These are phyloP conservation scores for Chaetomiaceae sp. DNA, from an alignment of 2,329 filamentous ascomycete genomes.

Conservation along the genomic window DNA sequence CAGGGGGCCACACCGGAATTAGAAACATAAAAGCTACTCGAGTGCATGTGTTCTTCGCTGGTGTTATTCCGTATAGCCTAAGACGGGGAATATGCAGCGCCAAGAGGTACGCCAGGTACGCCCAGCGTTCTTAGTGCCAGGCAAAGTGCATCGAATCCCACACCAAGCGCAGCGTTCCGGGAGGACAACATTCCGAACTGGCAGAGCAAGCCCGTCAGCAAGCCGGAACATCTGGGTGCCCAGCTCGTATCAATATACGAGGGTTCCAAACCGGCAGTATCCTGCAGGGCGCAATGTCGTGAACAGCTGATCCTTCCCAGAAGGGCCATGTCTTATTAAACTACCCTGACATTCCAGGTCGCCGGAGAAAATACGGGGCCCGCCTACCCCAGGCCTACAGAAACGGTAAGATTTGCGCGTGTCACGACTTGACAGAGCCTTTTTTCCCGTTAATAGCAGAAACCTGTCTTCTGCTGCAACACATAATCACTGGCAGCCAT, in stretches of 20 bases:
- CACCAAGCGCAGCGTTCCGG: not conserved
- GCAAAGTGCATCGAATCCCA: not conserved
- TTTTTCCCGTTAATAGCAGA: too few species aligned
- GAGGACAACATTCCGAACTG: constrained; percentile 10
- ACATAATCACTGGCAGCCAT: too few species aligned
- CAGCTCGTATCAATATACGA: constrained; percentile 3
- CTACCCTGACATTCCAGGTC: not conserved
- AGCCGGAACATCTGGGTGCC: not conserved
- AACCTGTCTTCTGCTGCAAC: too few species aligned
- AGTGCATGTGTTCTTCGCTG: not conserved
- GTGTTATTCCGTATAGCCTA: constrained; percentile 6
- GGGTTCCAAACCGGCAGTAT: not conserved
- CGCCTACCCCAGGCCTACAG: not conserved
- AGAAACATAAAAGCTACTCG: constrained; percentile 9
- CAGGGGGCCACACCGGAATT: constrained; percentile 11
- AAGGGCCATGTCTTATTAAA: not conserved
- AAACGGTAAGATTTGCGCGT: too few species aligned
- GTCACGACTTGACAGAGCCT: too few species aligned
- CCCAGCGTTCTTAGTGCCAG: not conserved
- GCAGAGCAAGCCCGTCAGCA: not conserved
- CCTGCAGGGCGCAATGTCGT: not conserved
- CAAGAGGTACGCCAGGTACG: constrained; percentile 11
- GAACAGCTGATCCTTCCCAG: not conserved
- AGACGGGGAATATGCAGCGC: constrained; percentile 4
- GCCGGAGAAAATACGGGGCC: not conserved